Percentiles rank a stretch among this genome's conserved stretches.
These are phyloP conservation scores for Filosporella fistucella DNA, from an alignment of 495 filamentous ascomycete species.

Conservation along the genomic window DNA sequence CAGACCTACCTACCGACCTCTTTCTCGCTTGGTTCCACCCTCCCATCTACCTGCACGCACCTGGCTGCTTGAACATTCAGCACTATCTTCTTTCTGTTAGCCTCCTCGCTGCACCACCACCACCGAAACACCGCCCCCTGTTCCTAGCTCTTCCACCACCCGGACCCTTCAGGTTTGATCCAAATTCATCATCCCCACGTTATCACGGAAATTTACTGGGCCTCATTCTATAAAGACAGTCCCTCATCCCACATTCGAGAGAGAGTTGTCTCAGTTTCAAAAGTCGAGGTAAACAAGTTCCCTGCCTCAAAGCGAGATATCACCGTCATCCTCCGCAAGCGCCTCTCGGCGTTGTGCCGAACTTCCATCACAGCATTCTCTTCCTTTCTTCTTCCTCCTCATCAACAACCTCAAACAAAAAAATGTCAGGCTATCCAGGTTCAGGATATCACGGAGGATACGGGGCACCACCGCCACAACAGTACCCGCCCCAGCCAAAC, in stretches of 20 bases:
- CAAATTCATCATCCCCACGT: constrained; percentile 15
- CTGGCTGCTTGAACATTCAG: too few species aligned
- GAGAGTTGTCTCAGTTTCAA: constrained; percentile 10
- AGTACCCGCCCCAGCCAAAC: constrained; percentile 27
- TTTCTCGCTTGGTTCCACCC: too few species aligned
- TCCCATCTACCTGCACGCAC: too few species aligned
- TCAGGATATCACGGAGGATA: constrained; percentile 30
- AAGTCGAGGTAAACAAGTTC: constrained; percentile 7
- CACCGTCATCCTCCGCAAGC: constrained; percentile 5
- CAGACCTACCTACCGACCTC: too few species aligned
- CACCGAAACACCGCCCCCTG: too few species aligned
- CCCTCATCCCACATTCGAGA: constrained; percentile 8
- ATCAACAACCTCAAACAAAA: background rate
- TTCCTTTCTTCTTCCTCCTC: constrained; percentile 7
- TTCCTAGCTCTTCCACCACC: too few species aligned
- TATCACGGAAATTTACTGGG: constrained; percentile 4
- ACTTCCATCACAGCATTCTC: constrained; percentile 1
- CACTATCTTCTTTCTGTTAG: too few species aligned
- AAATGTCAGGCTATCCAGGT: constrained; percentile 32
- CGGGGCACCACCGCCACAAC: constrained; percentile 25
- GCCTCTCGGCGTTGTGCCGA: constrained; percentile 17
- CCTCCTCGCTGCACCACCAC: too few species aligned
- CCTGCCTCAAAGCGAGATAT: constrained; percentile 4
- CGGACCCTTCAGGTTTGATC: constrained; percentile 4
- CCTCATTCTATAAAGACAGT: constrained; percentile 15